Conservation (phyloP, 257 asterid species). For the Agastache rugosa region DNA sequence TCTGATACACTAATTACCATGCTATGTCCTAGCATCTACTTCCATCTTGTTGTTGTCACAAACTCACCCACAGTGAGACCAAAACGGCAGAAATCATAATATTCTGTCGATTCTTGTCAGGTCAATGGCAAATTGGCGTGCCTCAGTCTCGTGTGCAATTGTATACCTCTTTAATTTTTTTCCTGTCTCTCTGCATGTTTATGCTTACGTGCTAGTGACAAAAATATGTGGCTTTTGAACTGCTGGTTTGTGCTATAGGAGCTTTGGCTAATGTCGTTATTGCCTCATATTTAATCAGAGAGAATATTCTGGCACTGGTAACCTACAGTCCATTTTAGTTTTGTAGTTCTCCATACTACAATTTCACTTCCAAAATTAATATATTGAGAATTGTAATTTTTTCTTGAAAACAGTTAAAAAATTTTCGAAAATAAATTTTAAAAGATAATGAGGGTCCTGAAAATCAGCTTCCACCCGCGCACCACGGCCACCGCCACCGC, state of each 20-base stretch:
- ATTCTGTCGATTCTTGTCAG: slow-evolving; percentile 49
- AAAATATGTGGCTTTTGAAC: slow-evolving; percentile 22
- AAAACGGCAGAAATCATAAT: not conserved
- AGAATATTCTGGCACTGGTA: slow-evolving; percentile 92
- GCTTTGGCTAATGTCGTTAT: slow-evolving; percentile 79
- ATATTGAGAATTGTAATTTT: too few relatives aligned
- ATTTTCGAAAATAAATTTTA: too few relatives aligned
- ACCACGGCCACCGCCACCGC: slow-evolving; percentile 29
- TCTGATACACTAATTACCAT: slow-evolving; percentile 6
- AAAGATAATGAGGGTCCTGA: slow-evolving; percentile 57
- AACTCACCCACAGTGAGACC: slow-evolving; percentile 5
- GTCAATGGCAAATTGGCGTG: slow-evolving; percentile 71
- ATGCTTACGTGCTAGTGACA: slow-evolving; percentile 17
- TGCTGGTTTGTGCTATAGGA: slow-evolving; percentile 89
- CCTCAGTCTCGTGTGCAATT: slow-evolving; percentile 76
- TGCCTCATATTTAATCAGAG: slow-evolving; percentile 86
- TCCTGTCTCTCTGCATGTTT: slow-evolving; percentile 27
- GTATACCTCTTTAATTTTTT: slow-evolving; percentile 52
- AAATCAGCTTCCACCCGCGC: slow-evolving; percentile 47
- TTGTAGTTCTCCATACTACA: not conserved
- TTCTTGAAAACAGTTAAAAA: too few relatives aligned
- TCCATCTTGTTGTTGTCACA: slow-evolving; percentile 24
- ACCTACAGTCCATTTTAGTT: slow-evolving; percentile 12
- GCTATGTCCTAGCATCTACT: slow-evolving; percentile 12
- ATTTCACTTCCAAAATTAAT: slow-evolving; percentile 1